These are phyloP conservation scores for Ophiostoma ulmi DNA, from an alignment of 2,329 filamentous ascomycete genomes.

Conservation along the genomic window DNA sequence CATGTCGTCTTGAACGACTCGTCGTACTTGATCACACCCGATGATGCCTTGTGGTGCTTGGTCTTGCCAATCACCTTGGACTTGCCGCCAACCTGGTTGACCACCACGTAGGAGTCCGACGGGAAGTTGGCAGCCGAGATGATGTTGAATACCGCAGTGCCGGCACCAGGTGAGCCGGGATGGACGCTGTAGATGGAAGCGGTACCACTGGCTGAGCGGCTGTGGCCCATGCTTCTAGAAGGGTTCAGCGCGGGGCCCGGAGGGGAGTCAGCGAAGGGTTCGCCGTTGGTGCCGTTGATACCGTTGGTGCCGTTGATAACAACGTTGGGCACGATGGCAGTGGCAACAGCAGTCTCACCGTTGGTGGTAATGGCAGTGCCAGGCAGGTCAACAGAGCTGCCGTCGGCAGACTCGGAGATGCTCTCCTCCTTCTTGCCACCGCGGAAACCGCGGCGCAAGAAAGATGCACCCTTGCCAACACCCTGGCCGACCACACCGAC, in stretches of 20 bases:
- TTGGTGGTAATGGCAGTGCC: slow-evolving; percentile 42
- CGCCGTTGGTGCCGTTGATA: slow-evolving; percentile 27
- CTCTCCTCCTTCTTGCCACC: slow-evolving; percentile 57
- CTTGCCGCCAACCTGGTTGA: slow-evolving; percentile 64
- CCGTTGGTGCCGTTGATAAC: slow-evolving; percentile 39
- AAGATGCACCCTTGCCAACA: slow-evolving; percentile 84
- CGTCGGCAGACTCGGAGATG: slow-evolving; percentile 35
- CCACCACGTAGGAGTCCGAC: slow-evolving; percentile 69
- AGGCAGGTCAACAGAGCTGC: slow-evolving; percentile 29
- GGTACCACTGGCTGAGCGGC: slow-evolving; percentile 55
- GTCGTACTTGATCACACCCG: slow-evolving; percentile 63
- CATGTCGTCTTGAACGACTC: slow-evolving; percentile 76
- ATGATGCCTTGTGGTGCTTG: slow-evolving; percentile 73
- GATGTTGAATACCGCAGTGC: slow-evolving; percentile 74
- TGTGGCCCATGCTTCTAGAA: slow-evolving; percentile 35
- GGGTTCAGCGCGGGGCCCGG: slow-evolving; percentile 33
- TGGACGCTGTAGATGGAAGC: slow-evolving; percentile 63
- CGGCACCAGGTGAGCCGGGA: slow-evolving; percentile 54
- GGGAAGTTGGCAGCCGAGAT: slow-evolving; percentile 75
- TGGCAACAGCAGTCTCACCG: slow-evolving; percentile 35
- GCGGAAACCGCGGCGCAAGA: slow-evolving; percentile 79
- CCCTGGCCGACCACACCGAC: slow-evolving; percentile 66
- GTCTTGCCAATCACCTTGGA: slow-evolving; percentile 85
- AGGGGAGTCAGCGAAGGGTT: slow-evolving; percentile 31
- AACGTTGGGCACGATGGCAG: slow-evolving; percentile 26